Evolutionary conservation across 768 basidiomycete species (phyloP).

Genomic region (Gelatoporia subvermispora): DNA sequence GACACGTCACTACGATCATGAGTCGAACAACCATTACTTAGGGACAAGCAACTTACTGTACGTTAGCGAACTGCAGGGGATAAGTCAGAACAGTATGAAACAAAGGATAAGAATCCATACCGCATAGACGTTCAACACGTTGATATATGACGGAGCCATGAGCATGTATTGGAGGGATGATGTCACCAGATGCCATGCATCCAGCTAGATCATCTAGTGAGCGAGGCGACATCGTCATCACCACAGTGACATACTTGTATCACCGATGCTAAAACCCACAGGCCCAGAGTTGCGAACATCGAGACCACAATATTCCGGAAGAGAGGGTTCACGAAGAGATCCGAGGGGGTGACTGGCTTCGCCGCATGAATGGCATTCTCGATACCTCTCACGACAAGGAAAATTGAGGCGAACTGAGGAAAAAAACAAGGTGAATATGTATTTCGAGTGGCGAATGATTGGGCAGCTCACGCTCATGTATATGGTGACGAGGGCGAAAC

Average conservation of each 20-base stretch:
- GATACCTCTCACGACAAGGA: too few relatives aligned
- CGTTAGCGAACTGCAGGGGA: neutral
- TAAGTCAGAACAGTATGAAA: too few relatives aligned
- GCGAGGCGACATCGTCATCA: neutral
- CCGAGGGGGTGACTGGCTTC: slow-evolving; percentile 34
- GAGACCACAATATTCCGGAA: slow-evolving; percentile 82
- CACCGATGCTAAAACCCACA: slow-evolving; percentile 75
- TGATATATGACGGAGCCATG: slow-evolving; percentile 87
- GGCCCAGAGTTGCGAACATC: slow-evolving; percentile 74
- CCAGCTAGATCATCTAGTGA: slow-evolving; percentile 46
- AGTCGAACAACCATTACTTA: neutral
- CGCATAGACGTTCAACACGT: slow-evolving; percentile 84
- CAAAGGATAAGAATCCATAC: slow-evolving; percentile 27
- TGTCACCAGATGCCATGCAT: slow-evolving; percentile 96
- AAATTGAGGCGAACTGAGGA: too few relatives aligned
- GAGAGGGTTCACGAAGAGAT: slow-evolving; percentile 63
- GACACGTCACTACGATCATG: too few relatives aligned
- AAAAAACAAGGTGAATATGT: too few relatives aligned
- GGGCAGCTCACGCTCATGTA: slow-evolving; percentile 75
- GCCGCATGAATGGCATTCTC: too few relatives aligned
- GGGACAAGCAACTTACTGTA: neutral
- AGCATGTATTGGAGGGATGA: slow-evolving; percentile 83
- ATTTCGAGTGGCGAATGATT: neutral
- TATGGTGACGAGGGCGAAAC: slow-evolving; percentile 81
- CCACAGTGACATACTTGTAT: slow-evolving; percentile 58